phyloP scores from a whole-genome alignment of 2,329 filamentous ascomycete genomes.

The Beauveria rudraprayagi region DNA sequence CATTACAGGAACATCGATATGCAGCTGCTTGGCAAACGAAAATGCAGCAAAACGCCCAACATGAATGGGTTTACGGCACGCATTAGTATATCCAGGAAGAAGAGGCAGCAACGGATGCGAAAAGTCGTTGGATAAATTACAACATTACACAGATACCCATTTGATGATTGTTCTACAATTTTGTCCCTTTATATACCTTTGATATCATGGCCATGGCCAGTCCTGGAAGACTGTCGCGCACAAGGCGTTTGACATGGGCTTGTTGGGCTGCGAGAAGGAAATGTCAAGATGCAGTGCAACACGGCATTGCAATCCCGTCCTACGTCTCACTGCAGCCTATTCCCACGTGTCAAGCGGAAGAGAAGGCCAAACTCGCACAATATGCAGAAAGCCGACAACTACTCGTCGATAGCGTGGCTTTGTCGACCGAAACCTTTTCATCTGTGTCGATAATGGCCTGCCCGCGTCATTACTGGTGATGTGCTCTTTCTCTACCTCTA shows the following conservation, averaged over 20 bases:
- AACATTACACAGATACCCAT: conserved; percentile 2
- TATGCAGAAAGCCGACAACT: background rate
- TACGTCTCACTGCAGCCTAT: background rate
- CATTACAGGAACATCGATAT: conserved; percentile 43
- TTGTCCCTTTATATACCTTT: background rate
- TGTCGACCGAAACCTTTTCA: background rate
- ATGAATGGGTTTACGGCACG: background rate
- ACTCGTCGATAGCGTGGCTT: background rate
- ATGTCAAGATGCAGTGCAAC: background rate
- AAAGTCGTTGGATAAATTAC: background rate
- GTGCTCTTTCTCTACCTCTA: background rate
- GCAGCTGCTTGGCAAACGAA: conserved; percentile 24
- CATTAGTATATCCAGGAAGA: background rate
- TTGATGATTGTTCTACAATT: background rate
- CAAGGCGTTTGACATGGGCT: background rate
- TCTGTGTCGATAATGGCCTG: background rate
- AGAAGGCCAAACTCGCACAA: background rate
- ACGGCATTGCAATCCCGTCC: background rate
- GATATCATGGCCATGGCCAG: background rate
- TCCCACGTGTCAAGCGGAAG: background rate
- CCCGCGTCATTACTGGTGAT: background rate
- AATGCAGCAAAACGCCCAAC: background rate
- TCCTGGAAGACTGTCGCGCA: background rate
- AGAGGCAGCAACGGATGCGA: background rate
- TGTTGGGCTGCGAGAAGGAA: background rate